Percentiles rank a stretch among this genome's conserved stretches.
phyloP scores from a whole-genome alignment of 345 rosid genomes.

The Eucalyptus melliodora region DNA sequence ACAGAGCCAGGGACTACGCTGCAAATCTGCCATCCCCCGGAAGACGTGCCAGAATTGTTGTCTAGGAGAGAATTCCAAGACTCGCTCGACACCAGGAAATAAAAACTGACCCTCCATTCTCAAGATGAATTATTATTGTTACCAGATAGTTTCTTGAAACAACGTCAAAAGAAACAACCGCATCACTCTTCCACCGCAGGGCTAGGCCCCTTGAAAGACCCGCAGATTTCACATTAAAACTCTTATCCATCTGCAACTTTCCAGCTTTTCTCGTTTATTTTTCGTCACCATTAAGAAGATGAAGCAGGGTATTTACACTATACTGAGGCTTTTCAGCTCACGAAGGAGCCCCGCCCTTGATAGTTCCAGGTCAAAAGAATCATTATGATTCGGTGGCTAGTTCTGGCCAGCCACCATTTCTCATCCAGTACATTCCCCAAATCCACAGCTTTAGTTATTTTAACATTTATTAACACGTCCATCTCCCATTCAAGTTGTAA shows the following conservation, averaged over 20 bases:
- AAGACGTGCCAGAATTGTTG: background rate
- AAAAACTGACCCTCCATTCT: no score
- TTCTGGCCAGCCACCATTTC: background rate
- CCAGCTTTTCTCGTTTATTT: background rate
- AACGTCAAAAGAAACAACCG: background rate
- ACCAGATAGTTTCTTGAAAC: background rate
- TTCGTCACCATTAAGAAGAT: background rate
- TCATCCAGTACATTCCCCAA: background rate
- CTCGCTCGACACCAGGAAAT: no score
- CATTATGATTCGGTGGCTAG: background rate
- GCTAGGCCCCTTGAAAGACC: background rate
- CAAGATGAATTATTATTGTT: background rate
- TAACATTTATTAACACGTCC: background rate
- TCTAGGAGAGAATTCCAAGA: background rate
- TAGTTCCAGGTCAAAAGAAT: background rate
- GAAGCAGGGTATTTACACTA: background rate
- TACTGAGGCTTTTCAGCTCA: background rate
- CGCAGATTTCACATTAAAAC: background rate
- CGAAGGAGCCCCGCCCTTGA: background rate
- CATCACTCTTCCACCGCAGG: background rate
- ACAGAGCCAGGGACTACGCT: background rate
- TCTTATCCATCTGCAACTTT: background rate
- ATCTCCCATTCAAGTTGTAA: background rate
- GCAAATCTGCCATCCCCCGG: background rate
- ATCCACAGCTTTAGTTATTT: background rate